A percentile compares a stretch with the other conserved stretches of the same genome.
Conservation (phyloP, 371 early-diverging fungal genomes). For the Mucor sp. region DNA sequence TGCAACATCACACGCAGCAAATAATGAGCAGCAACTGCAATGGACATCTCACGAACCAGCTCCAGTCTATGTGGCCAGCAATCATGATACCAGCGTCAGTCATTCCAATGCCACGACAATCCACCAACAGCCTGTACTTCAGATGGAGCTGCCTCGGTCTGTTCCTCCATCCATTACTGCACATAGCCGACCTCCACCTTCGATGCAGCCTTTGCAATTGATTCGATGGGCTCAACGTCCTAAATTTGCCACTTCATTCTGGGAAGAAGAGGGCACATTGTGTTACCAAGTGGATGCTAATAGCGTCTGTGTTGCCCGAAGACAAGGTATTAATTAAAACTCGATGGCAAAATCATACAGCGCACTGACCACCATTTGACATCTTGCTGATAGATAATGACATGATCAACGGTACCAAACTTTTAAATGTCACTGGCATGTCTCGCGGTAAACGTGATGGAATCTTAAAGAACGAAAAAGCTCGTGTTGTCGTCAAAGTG, state of each 20-base stretch:
- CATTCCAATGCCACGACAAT: background rate
- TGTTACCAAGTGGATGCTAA: conserved; percentile 80
- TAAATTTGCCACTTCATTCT: conserved; percentile 70
- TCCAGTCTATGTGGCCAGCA: background rate
- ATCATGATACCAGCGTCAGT: background rate
- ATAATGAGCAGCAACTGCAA: background rate
- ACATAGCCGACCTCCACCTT: background rate
- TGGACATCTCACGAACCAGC: background rate
- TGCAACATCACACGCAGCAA: background rate
- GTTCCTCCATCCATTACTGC: background rate
- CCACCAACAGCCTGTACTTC: background rate
- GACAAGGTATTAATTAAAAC: conserved; percentile 58
- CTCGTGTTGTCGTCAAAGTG: conserved; percentile 72
- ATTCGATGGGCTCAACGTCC: conserved; percentile 34
- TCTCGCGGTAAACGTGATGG: conserved; percentile 82
- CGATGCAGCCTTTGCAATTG: background rate
- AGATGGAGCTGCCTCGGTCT: background rate
- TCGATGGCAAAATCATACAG: background rate
- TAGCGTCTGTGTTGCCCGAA: conserved; percentile 74
- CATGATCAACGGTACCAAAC: conserved; percentile 82
- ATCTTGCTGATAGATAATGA: conserved; percentile 54
- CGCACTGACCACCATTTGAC: background rate
- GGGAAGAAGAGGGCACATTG: conserved; percentile 81
- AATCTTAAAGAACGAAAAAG: conserved; percentile 77
- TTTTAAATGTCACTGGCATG: conserved; percentile 78